Evolutionary conservation across 345 rosid genomes (phyloP), one percentile per base, ranked within the genome.

Genomic region (Psidium guajava): DNA sequence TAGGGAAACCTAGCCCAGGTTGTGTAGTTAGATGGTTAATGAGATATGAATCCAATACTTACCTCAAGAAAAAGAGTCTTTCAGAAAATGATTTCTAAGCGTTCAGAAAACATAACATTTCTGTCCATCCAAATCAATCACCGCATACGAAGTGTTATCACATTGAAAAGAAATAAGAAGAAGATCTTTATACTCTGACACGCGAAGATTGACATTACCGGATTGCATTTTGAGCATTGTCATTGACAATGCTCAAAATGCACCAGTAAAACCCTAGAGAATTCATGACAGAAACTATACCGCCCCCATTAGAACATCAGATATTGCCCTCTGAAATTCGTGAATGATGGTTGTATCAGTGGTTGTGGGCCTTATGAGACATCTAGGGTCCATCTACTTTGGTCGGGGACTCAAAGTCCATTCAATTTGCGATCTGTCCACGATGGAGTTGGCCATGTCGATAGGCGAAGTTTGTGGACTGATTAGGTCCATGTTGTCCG

Each of bases 51-150:
- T 32, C 13, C 24, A 28, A 8, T 8, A 11, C 24, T 69, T 12
- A 69, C 3, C 12, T 4, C 6, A 8, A 13, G 13, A 18, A 69
- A 69, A 69, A 69, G 0, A 22, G 22, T 15, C 6, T 16, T 4
- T 7, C 15, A 28, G 0, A 64, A 9, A 16, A 1, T 28, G 18
- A 61, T 64, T 0, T 16, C 28, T 0, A 61, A 0, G 11, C 32
- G 3, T 7, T 64, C 6, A 16, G 28, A 0, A 16, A 64, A 64
- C 3, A 32, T 1, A 5, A 18, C 6, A 6, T 28, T 69, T 3
- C 21, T 16, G 0, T 69, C 1, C 3, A 69, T 0, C 0, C 3
- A 69, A 69, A 1, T 16, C 47, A 69, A 69, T 69, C 24, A 69
- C 1, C 6, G 3, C 0, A 69, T 18, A 2, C 3, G 6, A 32